Percentiles rank a stretch among this genome's conserved stretches.
These are phyloP conservation scores for Leishmania gerbilli DNA, from an alignment of 208 protist species.

Conservation along the genomic window DNA sequence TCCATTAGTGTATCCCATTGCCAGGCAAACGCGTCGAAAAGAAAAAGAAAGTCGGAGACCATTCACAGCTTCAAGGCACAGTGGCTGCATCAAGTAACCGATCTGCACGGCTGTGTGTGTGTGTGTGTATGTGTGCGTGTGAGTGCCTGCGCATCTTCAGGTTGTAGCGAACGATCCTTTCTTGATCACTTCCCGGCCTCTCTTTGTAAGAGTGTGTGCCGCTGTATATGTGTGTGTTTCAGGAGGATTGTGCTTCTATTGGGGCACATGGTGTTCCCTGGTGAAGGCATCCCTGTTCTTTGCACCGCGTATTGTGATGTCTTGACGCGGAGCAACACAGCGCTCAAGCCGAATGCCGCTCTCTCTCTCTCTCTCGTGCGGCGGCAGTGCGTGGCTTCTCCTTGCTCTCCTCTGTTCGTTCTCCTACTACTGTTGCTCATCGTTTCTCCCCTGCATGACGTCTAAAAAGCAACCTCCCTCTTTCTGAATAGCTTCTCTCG, in stretches of 20 bases:
- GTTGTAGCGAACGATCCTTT: not conserved
- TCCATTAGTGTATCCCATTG: not conserved
- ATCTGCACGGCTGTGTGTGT: not conserved
- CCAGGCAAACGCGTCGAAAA: not conserved
- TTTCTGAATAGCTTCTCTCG: not conserved
- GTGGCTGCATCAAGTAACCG: not conserved
- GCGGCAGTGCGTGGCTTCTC: too few species aligned
- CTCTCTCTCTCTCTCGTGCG: not conserved
- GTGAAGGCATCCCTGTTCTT: not conserved
- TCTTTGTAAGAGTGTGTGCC: not conserved
- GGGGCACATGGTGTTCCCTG: not conserved
- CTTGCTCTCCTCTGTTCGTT: not conserved
- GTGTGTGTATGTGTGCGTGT: not conserved
- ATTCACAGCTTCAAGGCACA: not conserved
- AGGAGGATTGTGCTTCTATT: too few species aligned
- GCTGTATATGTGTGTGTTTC: not conserved
- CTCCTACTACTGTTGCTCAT: not conserved
- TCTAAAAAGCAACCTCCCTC: not conserved
- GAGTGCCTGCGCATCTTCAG: not conserved
- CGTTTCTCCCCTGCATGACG: not conserved
- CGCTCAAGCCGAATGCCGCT: not conserved
- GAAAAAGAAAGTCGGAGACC: not conserved
- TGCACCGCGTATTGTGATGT: not conserved
- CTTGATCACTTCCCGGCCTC: not conserved
- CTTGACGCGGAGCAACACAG: not conserved